Conservation (phyloP, 2,329 filamentous ascomycete species). For the Xylariales sp. region DNA sequence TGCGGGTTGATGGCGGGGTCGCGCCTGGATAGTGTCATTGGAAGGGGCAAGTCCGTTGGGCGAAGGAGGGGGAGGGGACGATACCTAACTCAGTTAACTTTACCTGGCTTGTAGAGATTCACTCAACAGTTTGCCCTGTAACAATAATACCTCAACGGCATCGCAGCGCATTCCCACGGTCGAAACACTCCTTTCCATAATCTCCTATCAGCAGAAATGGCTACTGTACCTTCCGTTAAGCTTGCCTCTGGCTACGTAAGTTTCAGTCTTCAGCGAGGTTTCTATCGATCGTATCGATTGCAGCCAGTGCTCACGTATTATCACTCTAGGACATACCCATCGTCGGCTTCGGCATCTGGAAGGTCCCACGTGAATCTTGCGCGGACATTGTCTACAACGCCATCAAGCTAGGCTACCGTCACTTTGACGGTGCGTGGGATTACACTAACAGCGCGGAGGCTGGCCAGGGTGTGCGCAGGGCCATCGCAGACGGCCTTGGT, state of each 20-base stretch:
- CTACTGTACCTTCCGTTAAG: constrained; percentile 23
- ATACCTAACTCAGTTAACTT: too few relatives aligned
- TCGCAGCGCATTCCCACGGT: not conserved
- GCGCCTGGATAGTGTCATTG: too few relatives aligned
- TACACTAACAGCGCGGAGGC: constrained; percentile 65
- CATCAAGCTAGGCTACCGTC: constrained; percentile 49
- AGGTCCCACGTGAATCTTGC: constrained; percentile 28
- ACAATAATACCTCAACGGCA: not conserved
- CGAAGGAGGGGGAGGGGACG: too few relatives aligned
- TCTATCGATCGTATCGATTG: too few relatives aligned
- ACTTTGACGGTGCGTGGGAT: constrained; percentile 49
- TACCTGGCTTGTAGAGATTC: too few relatives aligned
- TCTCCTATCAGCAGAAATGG: too few relatives aligned
- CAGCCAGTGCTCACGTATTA: too few relatives aligned
- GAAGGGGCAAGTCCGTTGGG: too few relatives aligned
- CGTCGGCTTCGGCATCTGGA: constrained; percentile 37
- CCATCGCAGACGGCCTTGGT: constrained; percentile 54
- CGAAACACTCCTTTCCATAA: not conserved
- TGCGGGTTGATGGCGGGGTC: too few relatives aligned
- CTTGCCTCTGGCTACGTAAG: constrained; percentile 31
- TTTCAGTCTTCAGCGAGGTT: too few relatives aligned
- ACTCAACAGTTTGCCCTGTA: too few relatives aligned
- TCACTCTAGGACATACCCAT: constrained; percentile 32
- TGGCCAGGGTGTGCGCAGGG: constrained; percentile 56
- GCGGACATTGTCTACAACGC: constrained; percentile 57